Conservation (phyloP, 176 grass and related monocot species). For the Rhipidocladum racemiflorum region DNA sequence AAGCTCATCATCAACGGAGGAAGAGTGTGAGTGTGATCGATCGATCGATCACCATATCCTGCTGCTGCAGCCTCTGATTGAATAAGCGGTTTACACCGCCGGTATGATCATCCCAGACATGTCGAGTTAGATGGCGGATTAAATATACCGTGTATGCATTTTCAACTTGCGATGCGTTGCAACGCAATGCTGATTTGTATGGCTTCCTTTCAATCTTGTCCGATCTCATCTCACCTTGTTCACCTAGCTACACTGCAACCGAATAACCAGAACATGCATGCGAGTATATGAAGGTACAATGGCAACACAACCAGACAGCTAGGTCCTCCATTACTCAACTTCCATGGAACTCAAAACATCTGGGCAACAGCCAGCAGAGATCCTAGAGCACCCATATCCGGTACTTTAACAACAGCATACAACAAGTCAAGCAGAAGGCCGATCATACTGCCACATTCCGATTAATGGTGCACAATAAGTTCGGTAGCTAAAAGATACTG, state of each 20-base stretch:
- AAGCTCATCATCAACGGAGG: neutral
- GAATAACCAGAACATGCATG: neutral
- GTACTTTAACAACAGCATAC: slow-evolving; percentile 1
- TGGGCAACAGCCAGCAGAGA: neutral
- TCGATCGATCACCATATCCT: neutral
- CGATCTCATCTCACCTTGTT: neutral
- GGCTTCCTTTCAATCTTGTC: neutral
- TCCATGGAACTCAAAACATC: neutral
- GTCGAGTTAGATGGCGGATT: too few relatives aligned
- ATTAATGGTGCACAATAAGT: neutral
- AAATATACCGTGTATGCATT: too few relatives aligned
- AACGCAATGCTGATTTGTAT: neutral
- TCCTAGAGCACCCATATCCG: slow-evolving; percentile 13
- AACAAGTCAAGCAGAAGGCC: neutral
- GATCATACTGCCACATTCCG: neutral
- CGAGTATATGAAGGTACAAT: too few relatives aligned
- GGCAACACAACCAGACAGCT: neutral
- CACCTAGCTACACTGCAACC: neutral
- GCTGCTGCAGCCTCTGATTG: too few relatives aligned
- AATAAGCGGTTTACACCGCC: too few relatives aligned
- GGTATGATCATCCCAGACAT: too few relatives aligned
- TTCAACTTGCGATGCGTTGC: too few relatives aligned
- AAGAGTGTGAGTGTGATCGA: neutral
- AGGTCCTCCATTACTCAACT: neutral
- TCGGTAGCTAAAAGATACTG: neutral